Conservation (phyloP, 75 land plant genomes). For the Selaginella moellendorffii region DNA sequence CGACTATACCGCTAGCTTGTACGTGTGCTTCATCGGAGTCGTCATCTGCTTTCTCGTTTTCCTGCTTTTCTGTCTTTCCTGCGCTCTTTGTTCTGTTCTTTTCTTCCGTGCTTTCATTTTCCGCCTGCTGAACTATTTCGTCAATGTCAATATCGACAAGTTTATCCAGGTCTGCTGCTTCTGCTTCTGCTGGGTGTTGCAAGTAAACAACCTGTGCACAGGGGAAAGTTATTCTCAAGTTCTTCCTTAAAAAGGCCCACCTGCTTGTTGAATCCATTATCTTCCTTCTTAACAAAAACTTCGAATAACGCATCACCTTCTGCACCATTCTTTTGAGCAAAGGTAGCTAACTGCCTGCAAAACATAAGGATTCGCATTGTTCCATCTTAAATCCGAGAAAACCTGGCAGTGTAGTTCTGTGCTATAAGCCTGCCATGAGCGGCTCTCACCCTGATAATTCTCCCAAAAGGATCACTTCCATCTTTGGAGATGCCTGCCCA, state of each 20-base stretch:
- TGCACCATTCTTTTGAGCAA: conserved; percentile 21
- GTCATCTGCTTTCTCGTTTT: conserved; percentile 12
- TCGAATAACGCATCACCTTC: conserved; percentile 78
- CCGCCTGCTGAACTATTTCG: not conserved
- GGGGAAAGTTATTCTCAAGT: conserved; percentile 7
- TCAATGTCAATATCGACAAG: not conserved
- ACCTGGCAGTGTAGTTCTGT: conserved; percentile 79
- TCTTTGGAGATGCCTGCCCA: conserved; percentile 75
- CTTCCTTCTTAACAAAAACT: conserved; percentile 67
- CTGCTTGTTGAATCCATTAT: conserved; percentile 47
- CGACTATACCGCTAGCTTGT: conserved; percentile 47
- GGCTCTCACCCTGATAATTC: conserved; percentile 56
- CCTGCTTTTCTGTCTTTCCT: conserved; percentile 20
- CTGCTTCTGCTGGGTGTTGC: conserved; percentile 19
- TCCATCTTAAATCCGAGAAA: not conserved
- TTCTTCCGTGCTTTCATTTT: not conserved
- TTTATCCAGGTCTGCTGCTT: conserved; percentile 1
- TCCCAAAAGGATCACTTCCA: conserved; percentile 71
- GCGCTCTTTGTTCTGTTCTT: not conserved
- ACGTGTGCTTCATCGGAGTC: conserved; percentile 39
- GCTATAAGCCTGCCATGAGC: conserved; percentile 73
- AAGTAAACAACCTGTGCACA: conserved; percentile 57
- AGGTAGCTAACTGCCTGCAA: conserved; percentile 58
- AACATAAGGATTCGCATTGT: not conserved
- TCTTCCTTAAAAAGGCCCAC: conserved; percentile 27